Evolutionary conservation across 1,139 yeast genomes (phyloP), one percentile per base, ranked within the genome.

Genomic region (Scheffersomyces illinoinensis): DNA sequence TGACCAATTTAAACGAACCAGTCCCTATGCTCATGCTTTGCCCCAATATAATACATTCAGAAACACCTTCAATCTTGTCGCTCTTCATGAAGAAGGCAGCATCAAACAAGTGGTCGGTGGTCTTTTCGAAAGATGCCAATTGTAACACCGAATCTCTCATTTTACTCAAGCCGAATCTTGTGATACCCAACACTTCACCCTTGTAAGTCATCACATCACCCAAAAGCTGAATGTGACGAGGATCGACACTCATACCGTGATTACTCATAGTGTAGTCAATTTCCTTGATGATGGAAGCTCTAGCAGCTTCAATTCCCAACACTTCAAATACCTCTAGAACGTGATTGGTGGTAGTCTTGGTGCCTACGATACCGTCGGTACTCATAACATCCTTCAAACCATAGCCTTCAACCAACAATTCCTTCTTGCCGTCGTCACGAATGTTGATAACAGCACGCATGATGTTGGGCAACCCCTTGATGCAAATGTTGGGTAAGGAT

Each of bases 231-330:
- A 96, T 93, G 77, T 96, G 99, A 82, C 99, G 97, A 63, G 99
- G 99, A 81, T 96, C 99, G 59, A 96, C 98, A 74, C 97, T 91
- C 99, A 96, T 96, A 76, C 99, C 99, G 82, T 96, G 99, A 75
- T 93, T 92, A 75, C 97, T 89, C 99, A 96, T 96, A 58, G 99
- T 96, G 71, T 93, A 93, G 73, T 92, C 97, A 73, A 96, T 95
- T 79, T 96, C 99, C 64, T 88, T 88, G 71, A 95, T 90, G 72
- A 96, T 96, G 65, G 97, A 89, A 0, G 93, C 81, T 74, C 99
- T 85, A 0, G 99, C 99, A 1, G 99, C 99, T 74, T 96, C 99
- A 65, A 96, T 96, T 70, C 99, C 99, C 63, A 96, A 81, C 14
- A 95, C 98, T 61, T 87, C 86, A 70, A 86, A 88, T 64, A 95